A percentile compares a stretch with the other conserved stretches of the same genome.
Evolutionary conservation across 169 alveolate species (phyloP).

Genomic region (Cryptosporidium ubiquitum): DNA sequence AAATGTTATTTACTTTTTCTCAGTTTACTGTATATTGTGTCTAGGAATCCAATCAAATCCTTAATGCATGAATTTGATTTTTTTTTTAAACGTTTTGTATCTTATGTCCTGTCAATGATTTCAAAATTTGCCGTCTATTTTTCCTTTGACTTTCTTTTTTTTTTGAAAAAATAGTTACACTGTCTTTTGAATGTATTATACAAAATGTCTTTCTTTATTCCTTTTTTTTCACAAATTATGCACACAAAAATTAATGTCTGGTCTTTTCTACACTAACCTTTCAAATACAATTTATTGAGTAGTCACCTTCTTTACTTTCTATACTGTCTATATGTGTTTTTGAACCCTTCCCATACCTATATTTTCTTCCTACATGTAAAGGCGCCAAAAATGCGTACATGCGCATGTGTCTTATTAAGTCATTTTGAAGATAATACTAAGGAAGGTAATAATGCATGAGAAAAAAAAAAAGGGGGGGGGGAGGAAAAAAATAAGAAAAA

Average conservation of each 20-base stretch:
- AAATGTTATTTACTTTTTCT: not conserved
- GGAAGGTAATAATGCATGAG: not conserved
- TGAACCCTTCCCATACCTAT: constrained; percentile 17
- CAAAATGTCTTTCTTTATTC: not conserved
- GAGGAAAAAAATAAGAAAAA: no score
- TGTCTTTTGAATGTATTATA: not conserved
- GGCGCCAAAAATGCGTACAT: constrained; percentile 19
- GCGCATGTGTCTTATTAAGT: constrained; percentile 33
- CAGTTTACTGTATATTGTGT: not conserved
- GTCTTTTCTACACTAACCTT: not conserved
- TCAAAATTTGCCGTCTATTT: constrained; percentile 7
- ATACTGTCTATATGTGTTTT: not conserved
- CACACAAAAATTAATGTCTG: constrained; percentile 21
- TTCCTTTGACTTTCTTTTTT: not conserved
- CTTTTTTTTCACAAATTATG: not conserved
- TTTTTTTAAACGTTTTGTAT: constrained; percentile 18
- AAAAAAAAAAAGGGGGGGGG: not conserved
- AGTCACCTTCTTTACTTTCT: not conserved
- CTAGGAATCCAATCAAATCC: constrained; percentile 38
- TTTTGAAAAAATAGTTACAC: not conserved
- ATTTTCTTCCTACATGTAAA: constrained; percentile 22
- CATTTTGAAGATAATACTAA: not conserved
- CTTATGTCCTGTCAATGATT: constrained; percentile 63
- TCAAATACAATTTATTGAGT: not conserved
- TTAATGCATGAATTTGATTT: constrained; percentile 21